Base-by-base conservation (phyloP, 2,329 filamentous ascomycete species). In the Diaporthe batatas region DNA sequence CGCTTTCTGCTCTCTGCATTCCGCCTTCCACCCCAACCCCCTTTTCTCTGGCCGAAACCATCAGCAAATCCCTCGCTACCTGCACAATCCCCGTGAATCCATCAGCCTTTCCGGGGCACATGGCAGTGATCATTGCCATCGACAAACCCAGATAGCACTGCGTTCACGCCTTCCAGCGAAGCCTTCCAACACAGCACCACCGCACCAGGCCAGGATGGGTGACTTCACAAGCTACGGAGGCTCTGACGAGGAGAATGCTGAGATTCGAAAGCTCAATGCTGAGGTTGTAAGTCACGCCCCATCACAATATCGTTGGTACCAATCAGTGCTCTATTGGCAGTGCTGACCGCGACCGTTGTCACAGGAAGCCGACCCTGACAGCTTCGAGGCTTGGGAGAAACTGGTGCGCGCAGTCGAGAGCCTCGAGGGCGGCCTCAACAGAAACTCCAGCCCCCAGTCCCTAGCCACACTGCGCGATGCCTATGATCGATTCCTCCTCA, bases 301-400 rank as follows among this genome's bases (percentile, higher is more conserved):
- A 42, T 25, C 65, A 6, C 8, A 49, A 23, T 29, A 42, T 29
- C 21, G 16, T n/a, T 8, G 25, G 6, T 16, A 47, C 18, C 18
- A 25, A 14, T 49, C 29, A 6, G 62, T 53, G 29, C 44, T 44
- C 54, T 11, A 36, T 34, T 51, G 32, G 34, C 55, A 53, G 16
- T 25, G 21, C 72, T 70, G 23, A 75, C 21, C 18, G 78, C 71
- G 58, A 47, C 23, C 21, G 14, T 67, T 29, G 47, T 54, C 74
- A 73, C 76, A 91, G 89, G 88, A 91, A 75, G 81, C 84, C 77
- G 94, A 98, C 77, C 89, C 94, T 16, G 96, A 99, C 82, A 95
- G 94, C 80, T 98, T 98, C 79, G 96, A 98, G 78, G 89, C 90
- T 74, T 99, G 96, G 96, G 96, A 98, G 83, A 96, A 94, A 82